Conservation (phyloP, 257 asterid genomes). For the Nicotiana benthamiana region DNA sequence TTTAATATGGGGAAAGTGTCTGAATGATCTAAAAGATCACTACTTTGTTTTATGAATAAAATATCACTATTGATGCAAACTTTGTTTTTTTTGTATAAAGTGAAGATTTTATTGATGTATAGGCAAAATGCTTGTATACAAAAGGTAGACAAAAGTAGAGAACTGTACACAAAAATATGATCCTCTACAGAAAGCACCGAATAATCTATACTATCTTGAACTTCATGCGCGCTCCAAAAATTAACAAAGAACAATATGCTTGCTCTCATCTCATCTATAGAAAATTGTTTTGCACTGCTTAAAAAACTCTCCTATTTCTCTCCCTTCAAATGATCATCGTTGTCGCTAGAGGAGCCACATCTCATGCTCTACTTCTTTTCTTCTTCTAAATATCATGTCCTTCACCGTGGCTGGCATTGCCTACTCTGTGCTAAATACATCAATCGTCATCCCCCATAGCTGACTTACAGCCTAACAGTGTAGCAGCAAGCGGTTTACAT, state of each 20-base stretch:
- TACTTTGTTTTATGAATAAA: no score
- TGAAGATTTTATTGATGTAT: neutral
- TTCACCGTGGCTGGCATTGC: neutral
- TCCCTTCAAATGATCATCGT: neutral
- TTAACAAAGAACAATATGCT: neutral
- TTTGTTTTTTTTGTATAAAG: neutral
- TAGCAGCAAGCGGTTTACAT: neutral
- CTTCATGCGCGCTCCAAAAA: neutral
- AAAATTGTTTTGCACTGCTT: neutral
- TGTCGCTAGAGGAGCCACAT: neutral
- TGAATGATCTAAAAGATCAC: neutral
- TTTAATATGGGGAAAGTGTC: neutral
- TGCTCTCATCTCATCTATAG: neutral
- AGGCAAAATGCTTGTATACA: neutral
- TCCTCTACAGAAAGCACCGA: neutral
- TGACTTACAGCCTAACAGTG: neutral
- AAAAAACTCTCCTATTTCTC: neutral
- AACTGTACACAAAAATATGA: neutral
- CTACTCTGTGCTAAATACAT: neutral
- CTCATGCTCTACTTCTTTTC: neutral
- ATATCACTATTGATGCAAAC: neutral
- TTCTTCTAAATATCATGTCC: neutral
- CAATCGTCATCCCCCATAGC: neutral
- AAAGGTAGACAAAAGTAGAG: neutral
- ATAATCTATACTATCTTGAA: neutral